A percentile compares a stretch with the other conserved stretches of the same genome.
Evolutionary conservation across 2,329 filamentous ascomycete species (phyloP).

Genomic region (Myriosclerotinia curreyana): DNA sequence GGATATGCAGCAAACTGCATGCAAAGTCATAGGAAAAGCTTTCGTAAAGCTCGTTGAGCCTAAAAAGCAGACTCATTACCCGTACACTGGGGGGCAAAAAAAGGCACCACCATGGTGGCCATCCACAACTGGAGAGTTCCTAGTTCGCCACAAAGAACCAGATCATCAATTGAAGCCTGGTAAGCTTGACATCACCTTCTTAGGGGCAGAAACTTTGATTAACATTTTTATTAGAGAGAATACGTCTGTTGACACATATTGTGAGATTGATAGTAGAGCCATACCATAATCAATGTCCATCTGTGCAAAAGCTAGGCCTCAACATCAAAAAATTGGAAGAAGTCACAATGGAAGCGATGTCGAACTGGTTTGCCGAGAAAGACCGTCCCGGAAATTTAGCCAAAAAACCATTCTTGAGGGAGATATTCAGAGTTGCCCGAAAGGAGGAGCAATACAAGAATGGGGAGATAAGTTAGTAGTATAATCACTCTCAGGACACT

Average conservation of each 20-base stretch:
- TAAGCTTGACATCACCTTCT: constrained; percentile 39
- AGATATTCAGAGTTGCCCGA: constrained; percentile 60
- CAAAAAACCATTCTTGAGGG: constrained; percentile 55
- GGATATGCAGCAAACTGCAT: constrained; percentile 66
- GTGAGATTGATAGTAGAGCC: constrained; percentile 50
- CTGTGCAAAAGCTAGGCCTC: constrained; percentile 50
- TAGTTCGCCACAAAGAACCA: constrained; percentile 67
- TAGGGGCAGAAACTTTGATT: neutral
- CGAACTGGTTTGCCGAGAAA: constrained; percentile 56
- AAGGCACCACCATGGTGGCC: constrained; percentile 68
- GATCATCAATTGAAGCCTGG: constrained; percentile 69
- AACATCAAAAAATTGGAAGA: constrained; percentile 55
- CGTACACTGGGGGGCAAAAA: constrained; percentile 64
- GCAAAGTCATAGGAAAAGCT: constrained; percentile 70
- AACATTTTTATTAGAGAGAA: constrained; percentile 48
- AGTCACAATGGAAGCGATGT: constrained; percentile 56
- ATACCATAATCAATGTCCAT: constrained; percentile 41
- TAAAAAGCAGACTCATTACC: constrained; percentile 72
- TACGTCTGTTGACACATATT: constrained; percentile 58
- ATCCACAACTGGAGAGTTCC: constrained; percentile 50
- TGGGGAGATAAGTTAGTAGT: constrained; percentile 54
- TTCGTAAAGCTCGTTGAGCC: constrained; percentile 75
- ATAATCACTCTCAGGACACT: neutral
- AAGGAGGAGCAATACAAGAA: constrained; percentile 55
- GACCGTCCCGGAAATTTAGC: constrained; percentile 51